Conservation (phyloP, 345 rosid genomes). For the Schrenkiella parvula region DNA sequence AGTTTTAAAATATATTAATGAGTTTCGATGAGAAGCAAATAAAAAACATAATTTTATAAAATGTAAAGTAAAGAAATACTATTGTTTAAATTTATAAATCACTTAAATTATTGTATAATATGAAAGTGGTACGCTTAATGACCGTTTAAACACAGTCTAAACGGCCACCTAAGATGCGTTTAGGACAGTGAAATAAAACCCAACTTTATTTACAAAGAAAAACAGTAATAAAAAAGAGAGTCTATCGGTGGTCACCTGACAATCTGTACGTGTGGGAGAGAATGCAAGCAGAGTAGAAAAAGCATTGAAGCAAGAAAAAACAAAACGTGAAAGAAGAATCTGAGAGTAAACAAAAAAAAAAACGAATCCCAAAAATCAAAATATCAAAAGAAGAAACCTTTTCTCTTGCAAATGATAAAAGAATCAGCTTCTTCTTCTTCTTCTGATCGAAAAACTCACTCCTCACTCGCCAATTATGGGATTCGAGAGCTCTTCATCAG, state of each 20-base stretch:
- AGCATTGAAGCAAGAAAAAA: background rate
- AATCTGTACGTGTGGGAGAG: conserved; percentile 32
- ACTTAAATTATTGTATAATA: no score
- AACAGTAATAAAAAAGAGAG: background rate
- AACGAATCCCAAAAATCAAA: conserved; percentile 17
- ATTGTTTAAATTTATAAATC: no score
- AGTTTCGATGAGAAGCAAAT: no score
- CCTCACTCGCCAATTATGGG: conserved; percentile 10
- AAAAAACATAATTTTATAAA: no score
- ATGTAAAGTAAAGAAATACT: no score
- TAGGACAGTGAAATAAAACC: no score
- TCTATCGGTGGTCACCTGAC: conserved; percentile 25
- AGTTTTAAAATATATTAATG: no score
- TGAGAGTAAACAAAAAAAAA: background rate
- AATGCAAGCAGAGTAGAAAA: conserved; percentile 6
- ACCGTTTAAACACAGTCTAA: no score
- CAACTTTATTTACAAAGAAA: background rate
- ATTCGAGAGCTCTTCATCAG: conserved; percentile 37
- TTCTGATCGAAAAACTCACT: conserved; percentile 1
- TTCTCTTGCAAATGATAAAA: conserved; percentile 16
- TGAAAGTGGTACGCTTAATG: no score
- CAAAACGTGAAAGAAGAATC: conserved; percentile 6
- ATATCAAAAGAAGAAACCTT: background rate
- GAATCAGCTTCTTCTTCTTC: conserved; percentile 28
- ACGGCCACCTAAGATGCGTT: no score